phyloP scores from a whole-genome alignment of 2,329 filamentous ascomycete genomes.

The Meredithiella fracta region DNA sequence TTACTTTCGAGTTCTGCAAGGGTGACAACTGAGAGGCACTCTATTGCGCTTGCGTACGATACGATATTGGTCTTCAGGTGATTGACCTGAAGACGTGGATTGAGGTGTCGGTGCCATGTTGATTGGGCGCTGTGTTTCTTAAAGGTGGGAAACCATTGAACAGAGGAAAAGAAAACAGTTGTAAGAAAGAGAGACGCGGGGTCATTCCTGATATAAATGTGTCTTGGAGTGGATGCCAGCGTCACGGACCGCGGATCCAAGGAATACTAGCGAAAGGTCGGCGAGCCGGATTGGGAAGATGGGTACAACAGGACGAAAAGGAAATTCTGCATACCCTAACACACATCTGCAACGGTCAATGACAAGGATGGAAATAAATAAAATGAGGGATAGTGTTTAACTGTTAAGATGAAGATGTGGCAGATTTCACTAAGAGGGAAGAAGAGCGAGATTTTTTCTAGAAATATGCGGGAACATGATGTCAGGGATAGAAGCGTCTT shows the following conservation, averaged over 20 bases:
- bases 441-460: too few species aligned
- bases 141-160: not conserved
- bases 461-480: too few species aligned
- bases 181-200: not conserved
- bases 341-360: too few species aligned
- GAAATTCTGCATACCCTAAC: not conserved
- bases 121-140: not conserved
- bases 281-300: not conserved
- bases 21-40: slow-evolving; percentile 78
- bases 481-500: too few species aligned
- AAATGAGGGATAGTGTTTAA: too few species aligned
- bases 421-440: too few species aligned
- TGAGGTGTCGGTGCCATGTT: slow-evolving; percentile 61
- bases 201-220: not conserved
- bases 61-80: slow-evolving; percentile 71
- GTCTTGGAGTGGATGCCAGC: not conserved
- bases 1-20: slow-evolving; percentile 83
- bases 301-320: not conserved
- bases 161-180: not conserved
- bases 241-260: not conserved
- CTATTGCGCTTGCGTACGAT: slow-evolving; percentile 85
- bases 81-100: slow-evolving; percentile 57
- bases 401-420: too few species aligned
- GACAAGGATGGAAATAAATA: too few species aligned
- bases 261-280: not conserved